Evolutionary conservation across 306 rosid species (phyloP), one percentile per base, ranked within the genome.

Genomic region (Macrotyloma uniflorum): DNA sequence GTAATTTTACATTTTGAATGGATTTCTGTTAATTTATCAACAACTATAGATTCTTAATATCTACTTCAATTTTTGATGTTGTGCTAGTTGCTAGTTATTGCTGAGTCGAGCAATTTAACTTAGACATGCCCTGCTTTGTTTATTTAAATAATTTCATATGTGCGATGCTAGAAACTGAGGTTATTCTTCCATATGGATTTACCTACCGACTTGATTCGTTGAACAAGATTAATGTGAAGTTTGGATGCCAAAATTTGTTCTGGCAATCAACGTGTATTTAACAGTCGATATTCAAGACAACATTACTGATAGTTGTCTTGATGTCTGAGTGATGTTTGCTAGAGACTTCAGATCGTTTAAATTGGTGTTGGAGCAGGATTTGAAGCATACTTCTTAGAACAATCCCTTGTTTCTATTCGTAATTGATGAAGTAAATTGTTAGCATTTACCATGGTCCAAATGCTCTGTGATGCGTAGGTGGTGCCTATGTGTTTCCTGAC

Each of bases 21-120:
- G 8, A 67, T 59, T 78, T 62, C 16, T 45, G 33, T 54, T 43
- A 55, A 58, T 57, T 46, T 66, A 33, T 83, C 5, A 26, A 23
- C 73, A 66, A 54, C 50, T 74, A 26, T 32, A 53, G 42, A 22
- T 67, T 67, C n/a, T 51, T 22, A 26, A 8, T 42, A 23, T 36
- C 30, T 72, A 33, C 47, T 75, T 26, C 76, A 35, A 30, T 24
- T 14, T 64, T 77, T 71, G 64, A 20, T 32, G 54, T 18, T 78
- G 72, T 55, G 58, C 74, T 57, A 45, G 75, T 1, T 20, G 69
- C n/a, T 66, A 72, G 79, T 20, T 20, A 54, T 26, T 53, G 36
- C n/a, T n/a, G n/a, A 30, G 79, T 30, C 4, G 50, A 62, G 24
- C 66, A 46, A 47, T 49, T 32, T 79, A 26, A 8, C 1, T 20